phyloP scores from a whole-genome alignment of 177 flowering plant genomes.

The Vitis hybrid region DNA sequence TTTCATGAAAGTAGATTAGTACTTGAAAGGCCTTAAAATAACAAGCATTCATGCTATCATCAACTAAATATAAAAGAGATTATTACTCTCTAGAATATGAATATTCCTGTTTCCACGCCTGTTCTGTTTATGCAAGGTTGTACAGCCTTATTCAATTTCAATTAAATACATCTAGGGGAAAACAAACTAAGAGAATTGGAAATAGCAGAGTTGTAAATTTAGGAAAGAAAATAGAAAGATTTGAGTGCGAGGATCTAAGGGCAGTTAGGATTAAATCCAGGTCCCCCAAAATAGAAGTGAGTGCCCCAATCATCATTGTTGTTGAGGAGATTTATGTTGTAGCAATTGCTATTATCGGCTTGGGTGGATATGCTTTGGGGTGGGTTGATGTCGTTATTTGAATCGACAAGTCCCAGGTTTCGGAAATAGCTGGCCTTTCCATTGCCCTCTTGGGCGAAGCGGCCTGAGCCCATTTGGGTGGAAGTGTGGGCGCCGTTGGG shows the following conservation, averaged over 20 bases:
- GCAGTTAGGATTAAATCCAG: conserved; percentile 77
- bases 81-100: background rate
- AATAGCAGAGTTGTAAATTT: background rate
- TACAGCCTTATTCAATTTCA: background rate
- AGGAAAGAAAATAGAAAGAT: too few relatives aligned
- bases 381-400: conserved; percentile 70
- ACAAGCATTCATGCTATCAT: too few relatives aligned
- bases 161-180: background rate
- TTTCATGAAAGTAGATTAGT: too few relatives aligned
- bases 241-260: conserved; percentile 15
- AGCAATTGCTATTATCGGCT: conserved; percentile 90
- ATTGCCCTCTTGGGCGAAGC: conserved; percentile 78
- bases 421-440: conserved; percentile 81
- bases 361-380: conserved; percentile 50
- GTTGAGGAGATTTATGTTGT: conserved; percentile 68
- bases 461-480: conserved; percentile 97
- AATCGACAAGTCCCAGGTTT: conserved; percentile 79
- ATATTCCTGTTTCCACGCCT: conserved; percentile 11
- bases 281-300: conserved; percentile 93
- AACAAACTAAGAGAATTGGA: background rate
- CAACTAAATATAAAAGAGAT: too few relatives aligned
- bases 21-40: too few relatives aligned
- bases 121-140: conserved; percentile 5
- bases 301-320: conserved; percentile 73
- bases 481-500: conserved; percentile 70